These are phyloP conservation scores for Parachaetomium inaequale DNA, from an alignment of 495 filamentous ascomycete species.

Conservation along the genomic window DNA sequence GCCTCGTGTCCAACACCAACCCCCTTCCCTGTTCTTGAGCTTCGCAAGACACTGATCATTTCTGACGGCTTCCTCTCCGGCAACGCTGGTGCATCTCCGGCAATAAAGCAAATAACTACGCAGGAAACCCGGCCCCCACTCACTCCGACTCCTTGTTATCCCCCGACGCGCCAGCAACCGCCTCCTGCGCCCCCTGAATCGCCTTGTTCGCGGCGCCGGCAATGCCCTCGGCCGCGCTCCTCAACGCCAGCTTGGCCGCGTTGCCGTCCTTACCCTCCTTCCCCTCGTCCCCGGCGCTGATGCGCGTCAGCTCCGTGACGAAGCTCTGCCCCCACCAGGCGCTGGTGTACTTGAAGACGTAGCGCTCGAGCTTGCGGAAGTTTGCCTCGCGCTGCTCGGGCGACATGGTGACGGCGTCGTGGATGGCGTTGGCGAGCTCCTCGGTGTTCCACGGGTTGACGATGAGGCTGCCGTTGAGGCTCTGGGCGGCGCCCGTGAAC, in stretches of 20 bases:
- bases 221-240: conserved; percentile 17
- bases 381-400: conserved; percentile 79
- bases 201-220: conserved; percentile 22
- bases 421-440: conserved; percentile 80
- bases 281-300: conserved; percentile 28
- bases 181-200: conserved; percentile 18
- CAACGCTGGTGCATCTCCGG: background rate
- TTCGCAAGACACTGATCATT: background rate
- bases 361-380: conserved; percentile 74
- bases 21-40: background rate
- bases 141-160: conserved; percentile 11
- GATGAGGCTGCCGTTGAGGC: conserved; percentile 77
- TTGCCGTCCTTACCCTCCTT: conserved; percentile 3
- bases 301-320: conserved; percentile 72
- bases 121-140: background rate
- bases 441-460: conserved; percentile 92
- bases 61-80: background rate
- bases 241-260: conserved; percentile 9
- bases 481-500: conserved; percentile 85
- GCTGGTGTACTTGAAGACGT: conserved; percentile 88
- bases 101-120: background rate
- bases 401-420: conserved; percentile 78
- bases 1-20: conserved; percentile 1
- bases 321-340: conserved; percentile 98
- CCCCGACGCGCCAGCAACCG: background rate